Base-by-base conservation (phyloP, 768 basidiomycete species). In the Dictyophora rubrovolvata region DNA sequence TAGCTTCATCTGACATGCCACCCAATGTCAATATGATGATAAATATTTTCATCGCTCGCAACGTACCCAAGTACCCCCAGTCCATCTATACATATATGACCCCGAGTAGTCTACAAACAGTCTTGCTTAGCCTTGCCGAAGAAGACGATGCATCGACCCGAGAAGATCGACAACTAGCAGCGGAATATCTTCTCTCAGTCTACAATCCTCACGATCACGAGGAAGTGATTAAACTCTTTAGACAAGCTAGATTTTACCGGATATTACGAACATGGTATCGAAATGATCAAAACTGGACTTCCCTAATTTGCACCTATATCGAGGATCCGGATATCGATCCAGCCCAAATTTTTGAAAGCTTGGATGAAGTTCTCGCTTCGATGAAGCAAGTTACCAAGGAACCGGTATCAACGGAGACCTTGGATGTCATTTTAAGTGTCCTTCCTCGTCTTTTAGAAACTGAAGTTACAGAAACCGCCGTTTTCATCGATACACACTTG, bases 51-150 rank as follows among this genome's bases (percentile, higher is more conserved):
- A 80, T 98, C 59, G 91, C 96, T 3, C 86, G 94, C 60, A 99
- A 98, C 69, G 83, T 96, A 11, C 92, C 96, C 0, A 98, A 97
- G 72, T 99, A 98, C 72, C 84, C 88, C 1, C 93, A 96, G 71
- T 91, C 85, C 69, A 77, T 93, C 52, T 71, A 79, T 56, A 57
- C 73, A 62, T 56, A 66, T 22, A 75, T 93, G 47, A 72, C 85
- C 0, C 81, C 86, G 0, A 84, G 79, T 61, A 74, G 80, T 3
- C 75, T 93, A 17, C 86, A 93, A 65, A 77, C 73, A 46, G 83
- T 97, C 65, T 80, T 99, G 53, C 76, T 87, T 60, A 81, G 81
- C 6, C 83, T 99, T 12, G 83, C 90, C 0, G 76, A 81, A 60
- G 91, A 93, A 67, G 67, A 75, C 0, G 91, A 95, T 68, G 71